Evolutionary conservation across 2,329 filamentous ascomycete genomes (phyloP), one percentile per base, ranked within the genome.

Genomic region (Ceratocystis cubensis): DNA sequence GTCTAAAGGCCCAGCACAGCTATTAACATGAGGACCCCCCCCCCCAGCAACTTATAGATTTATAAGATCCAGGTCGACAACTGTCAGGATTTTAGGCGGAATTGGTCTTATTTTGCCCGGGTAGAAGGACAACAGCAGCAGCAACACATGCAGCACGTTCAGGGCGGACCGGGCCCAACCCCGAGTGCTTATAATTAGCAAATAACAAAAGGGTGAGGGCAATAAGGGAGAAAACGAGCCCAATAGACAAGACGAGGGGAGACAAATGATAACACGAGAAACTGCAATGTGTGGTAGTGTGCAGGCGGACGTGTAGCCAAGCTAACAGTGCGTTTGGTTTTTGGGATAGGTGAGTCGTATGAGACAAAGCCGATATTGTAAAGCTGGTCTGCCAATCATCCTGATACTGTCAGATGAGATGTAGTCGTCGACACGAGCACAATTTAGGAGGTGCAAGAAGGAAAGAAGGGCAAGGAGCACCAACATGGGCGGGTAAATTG

Each of bases 41-140:
- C 17, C 15, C 20, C 53, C 4, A 30, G 56, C 15, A n/a, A 25
- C 56, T n/a, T 37, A 37, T 37, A n/a, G 37, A 41, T 4, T 13
- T 41, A 15, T 15, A 41, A 41, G 10, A 37, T 30, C 5, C 13
- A 37, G 56, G 56, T 41, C 56, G n/a, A n/a, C 25, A 59, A 59
- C 30, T 59, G 56, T 7, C 17, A n/a, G 56, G 56, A 59, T 59
- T 6, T 59, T 59, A 30, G 28, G 28, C 28, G 33, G 56, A 30
- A 59, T 59, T 59, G 25, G 28, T 6, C 28, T 30, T 59, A 15
- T 59, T 59, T 59, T 59, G 56, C 56, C 56, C 56, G 10, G 30
- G 28, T 59, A 59, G 28, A 59, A 3, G 28, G 56, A 20, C 56
- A 30, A 10, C 7, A 53, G 3, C 7, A 41, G 10, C 37, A 41